Evolutionary conservation across 73 alveolate genomes (phyloP).

Genomic region (Paramecium octaurelia): DNA sequence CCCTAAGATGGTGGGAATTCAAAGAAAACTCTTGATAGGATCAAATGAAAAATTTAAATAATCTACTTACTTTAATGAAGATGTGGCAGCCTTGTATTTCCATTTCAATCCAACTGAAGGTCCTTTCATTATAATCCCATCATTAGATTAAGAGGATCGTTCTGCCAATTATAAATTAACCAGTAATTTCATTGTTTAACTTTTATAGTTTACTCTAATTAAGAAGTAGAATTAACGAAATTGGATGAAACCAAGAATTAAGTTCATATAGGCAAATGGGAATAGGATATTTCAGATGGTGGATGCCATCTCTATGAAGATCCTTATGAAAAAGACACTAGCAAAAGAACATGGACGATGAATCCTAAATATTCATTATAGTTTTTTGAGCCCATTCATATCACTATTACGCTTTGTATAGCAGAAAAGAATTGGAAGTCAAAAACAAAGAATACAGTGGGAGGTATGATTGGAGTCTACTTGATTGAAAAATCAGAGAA

Average conservation of each 20-base stretch:
- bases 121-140: conserved; percentile 87
- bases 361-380: conserved; percentile 82
- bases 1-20: conserved; percentile 75
- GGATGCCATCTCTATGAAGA: conserved; percentile 88
- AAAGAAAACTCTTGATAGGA: conserved; percentile 78
- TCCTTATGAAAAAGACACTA: conserved; percentile 75
- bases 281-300: conserved; percentile 79
- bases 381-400: conserved; percentile 66
- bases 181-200: not conserved
- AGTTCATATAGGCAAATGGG: conserved; percentile 85
- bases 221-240: conserved; percentile 76
- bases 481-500: conserved; percentile 73
- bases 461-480: conserved; percentile 90
- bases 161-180: conserved; percentile 79
- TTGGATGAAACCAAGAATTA: conserved; percentile 79
- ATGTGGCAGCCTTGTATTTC: conserved; percentile 83
- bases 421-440: conserved; percentile 91
- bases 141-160: conserved; percentile 69
- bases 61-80: conserved; percentile 75
- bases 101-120: conserved; percentile 85
- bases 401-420: conserved; percentile 77
- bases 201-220: conserved; percentile 66
- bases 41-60: conserved; percentile 83
- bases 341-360: conserved; percentile 74
- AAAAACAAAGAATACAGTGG: conserved; percentile 82